Base-by-base conservation (phyloP, 805 yeast species). In the Ogataea chonburiensis region DNA sequence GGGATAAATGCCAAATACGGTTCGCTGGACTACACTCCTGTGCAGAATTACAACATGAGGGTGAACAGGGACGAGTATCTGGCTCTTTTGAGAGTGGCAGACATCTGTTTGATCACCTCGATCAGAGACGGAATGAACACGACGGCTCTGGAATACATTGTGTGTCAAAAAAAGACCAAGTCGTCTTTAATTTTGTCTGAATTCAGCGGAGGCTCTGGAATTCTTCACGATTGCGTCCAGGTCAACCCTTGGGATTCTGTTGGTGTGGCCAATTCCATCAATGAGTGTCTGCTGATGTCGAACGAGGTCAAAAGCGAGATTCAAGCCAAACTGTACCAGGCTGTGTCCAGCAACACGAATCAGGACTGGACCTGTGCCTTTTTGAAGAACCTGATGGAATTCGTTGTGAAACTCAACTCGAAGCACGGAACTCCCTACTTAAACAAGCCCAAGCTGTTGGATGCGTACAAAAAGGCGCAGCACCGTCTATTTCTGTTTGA, bases 191-290 rank as follows among this genome's bases (percentile, higher is more conserved):
- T 93, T 24, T 65, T 93, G 28, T 85, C 96, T 15, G 99, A 93
- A 64, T 93, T 93, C 56, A 84, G 95, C 38, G 99, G 98, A 28
- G 80, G 94, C 3, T 77, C 87, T 0, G 66, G 84, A 2, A 82
- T 82, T 3, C 60, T 84, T 37, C 71, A 69, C 37, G 86, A 81
- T 43, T 86, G 96, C 0, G 71, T 86, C 33, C 75, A 83, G 46
- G 93, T 93, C 22, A 93, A 93, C 51, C 99, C 99, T 6, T 93
- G 97, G 96, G 98, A 93, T 63, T 73, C 94, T 0, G 91, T 86
- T 17, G 95, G 95, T 2, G 91, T 91, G 23, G 91, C 98, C 1
- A 83, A 78, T 51, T 74, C 88, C 5, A 83, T 94, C 38, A 70
- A 88, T 56, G 77, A 75, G 33, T 74, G 88, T 32, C 70, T 93